Evolutionary conservation across 2,329 filamentous ascomycete species (phyloP), one percentile per base, ranked within the genome.

Genomic region (Rachicladosporium sp.): DNA sequence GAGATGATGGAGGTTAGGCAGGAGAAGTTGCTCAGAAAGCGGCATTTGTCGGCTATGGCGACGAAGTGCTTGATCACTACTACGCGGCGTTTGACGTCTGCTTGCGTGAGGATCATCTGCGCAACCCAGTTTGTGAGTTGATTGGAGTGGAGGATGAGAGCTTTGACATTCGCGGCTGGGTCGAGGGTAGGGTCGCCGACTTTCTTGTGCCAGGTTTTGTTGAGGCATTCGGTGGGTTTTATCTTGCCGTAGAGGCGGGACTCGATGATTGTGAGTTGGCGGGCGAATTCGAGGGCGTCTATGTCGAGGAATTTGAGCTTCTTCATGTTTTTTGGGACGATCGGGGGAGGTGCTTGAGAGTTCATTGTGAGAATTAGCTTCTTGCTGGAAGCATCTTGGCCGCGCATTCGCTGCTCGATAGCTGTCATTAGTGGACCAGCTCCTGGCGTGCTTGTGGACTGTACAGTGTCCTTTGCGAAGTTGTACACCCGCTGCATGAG

Each of bases 141-240:
- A 56, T 98, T 98, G 1, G 91, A 96, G 64, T 98, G 91, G 38
- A 96, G 70, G 64, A 98, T 98, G 46, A 98, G 72, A 7, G 87
- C 84, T 64, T 96, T 95, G 50, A 98, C 86, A 52, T 98, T 96
- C 1, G 86, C 77, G 7, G 91, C 88, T 29, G 88, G 84, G 53
- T 94, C 87, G 4, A 81, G 74, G 46, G 88, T 82, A 44, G 81
- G 80, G 29, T 88, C 82, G 6, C 68, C 74, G 43, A 93, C 71
- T 68, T 95, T 95, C 73, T 93, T 96, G 63, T 94, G 87, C 91
- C 91, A 98, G 4, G 88, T 95, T 70, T 98, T 98, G 65, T 94
- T 95, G 45, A 98, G 68, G 59, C 89, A 96, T 61, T 98, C 91
- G 0, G 86, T 91, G 0, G 89, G 83, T 61, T 89, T 89, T 61